Base-by-base conservation (phyloP, 805 yeast genomes). In the Spathaspora gorwiae region DNA sequence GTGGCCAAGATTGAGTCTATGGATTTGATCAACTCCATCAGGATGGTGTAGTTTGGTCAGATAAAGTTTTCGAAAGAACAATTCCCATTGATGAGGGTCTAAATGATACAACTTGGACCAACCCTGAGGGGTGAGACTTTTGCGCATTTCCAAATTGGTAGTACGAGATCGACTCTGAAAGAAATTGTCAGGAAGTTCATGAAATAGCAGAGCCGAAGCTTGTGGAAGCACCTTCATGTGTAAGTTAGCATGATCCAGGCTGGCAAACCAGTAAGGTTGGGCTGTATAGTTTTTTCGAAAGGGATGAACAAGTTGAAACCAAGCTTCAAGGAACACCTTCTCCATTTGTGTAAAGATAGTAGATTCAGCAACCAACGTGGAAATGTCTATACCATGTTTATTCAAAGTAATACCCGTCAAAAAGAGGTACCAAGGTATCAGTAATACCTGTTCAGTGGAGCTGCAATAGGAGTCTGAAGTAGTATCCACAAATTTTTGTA, bases 391-490 rank as follows among this genome's bases (percentile, higher is more conserved):
- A 11, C 27, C 27, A 4, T 13, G 19, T 14, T 35, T 26, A 35
- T 35, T 35, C 7, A 15, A 14, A 24, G 38, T 14, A 7, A n/a
- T 24, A 15, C 27, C 26, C 9, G 29, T 37, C 10, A 37, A 15
- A 26, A 37, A 37, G 40, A 24, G 31, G 13, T 37, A 37, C 40
- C 40, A 27, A 11, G 40, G 26, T n/a, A 37, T 37, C 30, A 26
- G 13, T 9, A 12, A 7, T 26, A 37, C 8, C 3, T 6, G 9
- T n/a, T 37, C 40, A 5, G 24, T n/a, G 26, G 13, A 10, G 10
- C 27, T 27, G 11, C 26, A 3, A 37, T 37, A 37, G 9, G 19
- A 27, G 12, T 37, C 29, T 12, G 26, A 14, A 9, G 10, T 24
- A 24, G 24, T 37, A 19, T 37, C 26, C 14, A 37, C 40, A 37